Conservation (phyloP, 2,329 filamentous ascomycete genomes). For the Colletotrichum magnum region DNA sequence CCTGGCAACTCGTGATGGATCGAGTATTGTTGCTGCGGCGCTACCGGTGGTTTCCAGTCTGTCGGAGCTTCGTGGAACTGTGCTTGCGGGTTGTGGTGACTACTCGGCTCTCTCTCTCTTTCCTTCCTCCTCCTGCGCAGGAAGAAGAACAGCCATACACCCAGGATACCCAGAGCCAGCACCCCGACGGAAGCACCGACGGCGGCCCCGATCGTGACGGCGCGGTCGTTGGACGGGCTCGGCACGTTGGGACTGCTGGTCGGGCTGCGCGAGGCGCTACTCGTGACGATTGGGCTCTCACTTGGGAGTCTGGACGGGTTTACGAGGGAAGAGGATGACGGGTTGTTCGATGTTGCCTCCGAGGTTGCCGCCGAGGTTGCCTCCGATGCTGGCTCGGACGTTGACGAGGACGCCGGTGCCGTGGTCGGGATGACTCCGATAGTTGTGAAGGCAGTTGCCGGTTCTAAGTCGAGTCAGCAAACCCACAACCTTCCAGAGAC, state of each 20-base stretch:
- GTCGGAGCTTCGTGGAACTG: no score
- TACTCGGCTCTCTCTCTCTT: not conserved
- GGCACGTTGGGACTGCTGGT: not conserved
- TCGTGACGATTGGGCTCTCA: not conserved
- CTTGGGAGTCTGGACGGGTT: not conserved
- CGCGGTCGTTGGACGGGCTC: not conserved
- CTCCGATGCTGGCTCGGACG: not conserved
- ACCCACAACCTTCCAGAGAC: not conserved
- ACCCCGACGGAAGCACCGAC: slow-evolving; percentile 10
- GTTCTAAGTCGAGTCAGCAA: not conserved
- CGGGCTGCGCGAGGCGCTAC: not conserved
- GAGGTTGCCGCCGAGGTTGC: not conserved
- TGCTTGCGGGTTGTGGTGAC: no score
- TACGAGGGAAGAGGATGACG: no score
- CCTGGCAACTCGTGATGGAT: no score
- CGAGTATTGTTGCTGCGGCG: no score
- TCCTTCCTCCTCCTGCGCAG: not conserved
- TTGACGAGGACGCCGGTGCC: not conserved
- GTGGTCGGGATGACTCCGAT: slow-evolving; percentile 7
- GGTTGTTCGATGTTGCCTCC: not conserved
- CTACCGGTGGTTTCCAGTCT: no score
- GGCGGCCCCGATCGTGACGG: slow-evolving; percentile 16
- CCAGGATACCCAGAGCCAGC: not conserved
- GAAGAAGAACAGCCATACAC: slow-evolving; percentile 1
- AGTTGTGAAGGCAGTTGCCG: slow-evolving; percentile 18